Conservation (phyloP, 2,329 filamentous ascomycete genomes). For the Diaporthe vexans region DNA sequence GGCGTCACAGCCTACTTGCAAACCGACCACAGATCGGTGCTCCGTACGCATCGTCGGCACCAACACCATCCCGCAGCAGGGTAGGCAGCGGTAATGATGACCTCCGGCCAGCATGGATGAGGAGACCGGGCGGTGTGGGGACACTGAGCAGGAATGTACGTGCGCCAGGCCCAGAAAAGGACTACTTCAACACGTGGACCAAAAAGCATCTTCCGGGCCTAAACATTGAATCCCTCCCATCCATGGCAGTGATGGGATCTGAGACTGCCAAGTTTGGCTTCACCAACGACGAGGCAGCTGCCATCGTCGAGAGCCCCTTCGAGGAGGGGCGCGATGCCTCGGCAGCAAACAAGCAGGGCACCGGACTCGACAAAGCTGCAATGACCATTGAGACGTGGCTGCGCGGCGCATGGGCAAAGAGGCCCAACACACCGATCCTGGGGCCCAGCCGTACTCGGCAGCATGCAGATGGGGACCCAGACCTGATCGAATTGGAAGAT, state of each 20-base stretch:
- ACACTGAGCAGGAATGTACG: constrained; percentile 80
- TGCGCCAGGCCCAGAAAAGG: constrained; percentile 84
- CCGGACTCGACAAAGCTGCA: constrained; percentile 83
- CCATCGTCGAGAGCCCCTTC: constrained; percentile 66
- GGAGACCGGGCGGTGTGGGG: constrained; percentile 89
- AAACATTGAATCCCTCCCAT: constrained; percentile 76
- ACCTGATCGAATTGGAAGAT: constrained; percentile 81
- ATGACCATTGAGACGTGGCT: constrained; percentile 93
- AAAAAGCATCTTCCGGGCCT: constrained; percentile 86
- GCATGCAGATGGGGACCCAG: constrained; percentile 61
- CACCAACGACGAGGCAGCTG: constrained; percentile 52
- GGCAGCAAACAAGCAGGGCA: constrained; percentile 61
- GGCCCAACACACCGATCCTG: constrained; percentile 65
- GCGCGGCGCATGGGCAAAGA: constrained; percentile 81
- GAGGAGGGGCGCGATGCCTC: constrained; percentile 61
- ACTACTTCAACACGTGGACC: constrained; percentile 87
- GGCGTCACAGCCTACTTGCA: constrained; percentile 59
- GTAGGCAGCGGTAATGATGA: constrained; percentile 57
- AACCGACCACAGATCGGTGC: constrained; percentile 52
- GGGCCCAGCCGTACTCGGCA: constrained; percentile 47
- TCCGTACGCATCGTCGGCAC: constrained; percentile 46
- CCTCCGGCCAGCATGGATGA: constrained; percentile 72
- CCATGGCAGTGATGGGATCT: constrained; percentile 74
- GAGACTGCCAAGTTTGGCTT: constrained; percentile 72
- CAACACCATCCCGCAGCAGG: constrained; percentile 54